Conservation (phyloP, 1,284 basidiomycete genomes). For the Sporisorium exsertum region DNA sequence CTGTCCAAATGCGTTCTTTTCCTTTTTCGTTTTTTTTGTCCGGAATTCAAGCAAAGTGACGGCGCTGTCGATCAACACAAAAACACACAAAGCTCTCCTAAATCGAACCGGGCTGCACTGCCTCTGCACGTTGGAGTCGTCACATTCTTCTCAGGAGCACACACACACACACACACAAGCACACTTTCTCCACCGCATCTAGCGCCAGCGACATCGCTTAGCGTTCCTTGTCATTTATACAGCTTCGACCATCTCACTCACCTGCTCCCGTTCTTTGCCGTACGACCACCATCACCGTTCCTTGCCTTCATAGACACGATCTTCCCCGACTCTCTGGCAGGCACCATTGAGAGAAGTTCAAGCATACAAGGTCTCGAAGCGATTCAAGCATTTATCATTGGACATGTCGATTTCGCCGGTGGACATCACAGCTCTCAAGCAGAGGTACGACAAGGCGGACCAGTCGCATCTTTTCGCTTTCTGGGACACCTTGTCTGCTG, state of each 20-base stretch:
- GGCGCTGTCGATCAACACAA: constrained; percentile 42
- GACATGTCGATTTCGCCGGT: constrained; percentile 38
- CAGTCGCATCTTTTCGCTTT: constrained; percentile 91
- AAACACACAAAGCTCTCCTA: background rate
- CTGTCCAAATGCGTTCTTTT: constrained; percentile 1
- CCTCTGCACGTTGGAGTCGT: constrained; percentile 9
- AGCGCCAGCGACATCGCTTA: constrained; percentile 2
- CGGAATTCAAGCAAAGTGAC: constrained; percentile 4
- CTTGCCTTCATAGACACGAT: background rate
- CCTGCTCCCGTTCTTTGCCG: constrained; percentile 2
- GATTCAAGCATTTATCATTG: background rate
- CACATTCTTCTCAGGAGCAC: constrained; percentile 30
- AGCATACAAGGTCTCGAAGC: constrained; percentile 1
- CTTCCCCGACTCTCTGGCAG: constrained; percentile 9
- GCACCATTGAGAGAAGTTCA: background rate
- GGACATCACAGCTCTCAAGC: constrained; percentile 40
- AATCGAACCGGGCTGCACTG: constrained; percentile 5
- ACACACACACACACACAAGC: no score
- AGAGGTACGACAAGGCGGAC: constrained; percentile 75
- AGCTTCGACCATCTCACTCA: background rate
- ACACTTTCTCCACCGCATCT: constrained; percentile 11
- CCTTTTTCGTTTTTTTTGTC: background rate
- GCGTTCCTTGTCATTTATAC: background rate
- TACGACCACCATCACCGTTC: constrained; percentile 10
- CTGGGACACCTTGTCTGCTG: constrained; percentile 79